Conservation (phyloP, 352 stramenopile species). For the Phytophthora parvispora region DNA sequence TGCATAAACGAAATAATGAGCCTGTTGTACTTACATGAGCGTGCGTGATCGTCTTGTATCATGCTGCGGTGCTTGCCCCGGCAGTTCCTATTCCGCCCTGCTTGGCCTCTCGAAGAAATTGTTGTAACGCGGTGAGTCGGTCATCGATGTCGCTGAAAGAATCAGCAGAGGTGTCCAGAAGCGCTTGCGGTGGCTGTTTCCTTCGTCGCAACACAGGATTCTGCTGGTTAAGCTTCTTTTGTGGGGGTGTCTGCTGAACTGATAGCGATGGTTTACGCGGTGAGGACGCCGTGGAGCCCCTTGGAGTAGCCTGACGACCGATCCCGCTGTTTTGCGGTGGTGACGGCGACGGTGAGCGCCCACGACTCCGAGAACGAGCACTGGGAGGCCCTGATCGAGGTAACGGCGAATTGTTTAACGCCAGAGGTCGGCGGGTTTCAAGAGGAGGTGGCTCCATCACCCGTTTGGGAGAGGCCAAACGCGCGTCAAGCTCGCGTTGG, state of each 20-base stretch:
- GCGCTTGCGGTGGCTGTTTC: conserved; percentile 35
- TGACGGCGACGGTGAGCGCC: conserved; percentile 39
- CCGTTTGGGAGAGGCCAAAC: conserved; percentile 68
- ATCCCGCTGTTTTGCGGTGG: conserved; percentile 12
- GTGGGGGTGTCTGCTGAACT: conserved; percentile 10
- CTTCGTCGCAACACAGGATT: conserved; percentile 13
- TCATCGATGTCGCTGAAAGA: conserved; percentile 91
- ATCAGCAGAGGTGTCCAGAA: conserved; percentile 75
- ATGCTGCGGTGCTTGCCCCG: conserved; percentile 30
- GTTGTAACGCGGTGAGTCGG: conserved; percentile 80
- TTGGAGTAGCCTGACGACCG: not conserved
- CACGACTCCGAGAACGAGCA: conserved; percentile 27
- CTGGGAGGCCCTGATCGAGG: conserved; percentile 20
- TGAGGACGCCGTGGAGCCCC: conserved; percentile 5
- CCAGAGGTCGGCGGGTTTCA: conserved; percentile 12
- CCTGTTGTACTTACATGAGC: conserved; percentile 37
- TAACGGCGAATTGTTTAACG: conserved; percentile 35
- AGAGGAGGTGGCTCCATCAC: conserved; percentile 25
- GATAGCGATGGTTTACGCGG: conserved; percentile 11
- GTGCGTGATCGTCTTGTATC: conserved; percentile 9
- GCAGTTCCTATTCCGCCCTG: conserved; percentile 38
- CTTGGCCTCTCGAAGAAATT: conserved; percentile 88
- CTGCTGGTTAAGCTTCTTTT: conserved; percentile 10
- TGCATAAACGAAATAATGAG: conserved; percentile 33
- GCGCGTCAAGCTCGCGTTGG: conserved; percentile 64